These are phyloP conservation scores for Urtica urens DNA, from an alignment of 306 rosid species.

Conservation along the genomic window DNA sequence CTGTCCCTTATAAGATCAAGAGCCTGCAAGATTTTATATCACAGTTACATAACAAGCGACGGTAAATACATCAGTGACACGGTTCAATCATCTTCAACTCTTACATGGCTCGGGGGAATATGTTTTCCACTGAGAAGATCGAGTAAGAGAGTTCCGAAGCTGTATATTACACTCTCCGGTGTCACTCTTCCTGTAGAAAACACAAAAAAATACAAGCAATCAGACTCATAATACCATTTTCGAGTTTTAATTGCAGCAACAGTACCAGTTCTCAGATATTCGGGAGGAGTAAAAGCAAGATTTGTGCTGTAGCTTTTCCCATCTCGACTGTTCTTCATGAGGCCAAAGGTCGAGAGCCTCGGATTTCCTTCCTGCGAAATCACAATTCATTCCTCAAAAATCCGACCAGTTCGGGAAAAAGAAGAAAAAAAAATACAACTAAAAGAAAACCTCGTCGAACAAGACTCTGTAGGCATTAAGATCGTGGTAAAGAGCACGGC, in stretches of 20 bases:
- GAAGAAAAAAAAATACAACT: conserved; percentile 9
- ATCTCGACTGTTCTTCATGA: conserved; percentile 77
- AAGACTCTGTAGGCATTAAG: conserved; percentile 79
- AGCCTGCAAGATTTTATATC: conserved; percentile 35
- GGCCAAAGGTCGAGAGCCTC: conserved; percentile 69
- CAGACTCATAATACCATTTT: not conserved
- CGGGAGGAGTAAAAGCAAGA: conserved; percentile 87
- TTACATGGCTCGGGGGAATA: conserved; percentile 76
- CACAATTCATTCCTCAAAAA: too few species aligned
- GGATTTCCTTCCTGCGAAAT: conserved; percentile 72
- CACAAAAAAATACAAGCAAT: conserved; percentile 4
- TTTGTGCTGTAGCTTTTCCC: conserved; percentile 84
- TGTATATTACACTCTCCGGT: conserved; percentile 68
- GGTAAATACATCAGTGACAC: conserved; percentile 3
- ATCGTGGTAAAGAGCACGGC: conserved; percentile 69
- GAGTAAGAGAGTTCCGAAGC: conserved; percentile 79
- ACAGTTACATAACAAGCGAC: not conserved
- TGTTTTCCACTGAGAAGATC: conserved; percentile 84
- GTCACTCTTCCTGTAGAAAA: conserved; percentile 59
- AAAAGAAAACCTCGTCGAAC: conserved; percentile 45
- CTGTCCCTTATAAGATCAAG: conserved; percentile 69
- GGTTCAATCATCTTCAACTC: conserved; percentile 10
- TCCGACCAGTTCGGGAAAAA: conserved; percentile 1
- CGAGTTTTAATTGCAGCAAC: not conserved
- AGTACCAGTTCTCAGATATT: conserved; percentile 78